Evolutionary conservation across 106 monocot genomes (phyloP), one percentile per base, ranked within the genome.

Genomic region (Hemerocallis citrina): DNA sequence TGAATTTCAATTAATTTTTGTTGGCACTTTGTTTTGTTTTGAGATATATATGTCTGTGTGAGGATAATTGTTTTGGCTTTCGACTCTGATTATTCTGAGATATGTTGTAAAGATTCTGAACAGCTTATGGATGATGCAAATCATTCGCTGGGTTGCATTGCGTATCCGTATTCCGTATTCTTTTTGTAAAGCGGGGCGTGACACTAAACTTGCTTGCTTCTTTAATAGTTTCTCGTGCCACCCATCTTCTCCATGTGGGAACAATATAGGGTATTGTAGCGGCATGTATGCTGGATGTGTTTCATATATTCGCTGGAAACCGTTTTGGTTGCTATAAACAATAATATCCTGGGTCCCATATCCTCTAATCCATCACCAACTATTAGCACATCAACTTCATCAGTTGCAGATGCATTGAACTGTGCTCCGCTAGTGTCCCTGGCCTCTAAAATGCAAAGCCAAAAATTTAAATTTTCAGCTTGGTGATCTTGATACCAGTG

Each of bases 171-270:
- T n/a, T n/a, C n/a, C n/a, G n/a, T n/a, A n/a, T n/a, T n/a, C n/a
- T n/a, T n/a, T n/a, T n/a, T n/a, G n/a, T n/a, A n/a, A n/a, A n/a
- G n/a, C n/a, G n/a, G n/a, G n/a, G n/a, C n/a, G n/a, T n/a, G n/a
- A n/a, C n/a, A n/a, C n/a, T n/a, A n/a, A n/a, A n/a, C n/a, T n/a
- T n/a, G n/a, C 3, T 20, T 6, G 15, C 3, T 3, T 32, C 0
- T 6, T 33, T 32, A 32, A 32, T n/a, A 5, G 5, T 34, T 13
- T n/a, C 0, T 37, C 30, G 4, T 57, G 6, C 29, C 27, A 21
- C 41, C 55, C 27, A 28, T n/a, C 56, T 68, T 67, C 67, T 14
- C 30, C 57, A 34, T 57, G 45, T n/a, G 57, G 67, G 23, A 68
- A 68, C 5, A 68, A 25, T 12, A 67, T 13, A 5, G 55, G 55